Percentiles rank a stretch among this genome's conserved stretches.
These are phyloP conservation scores for Aspergillus sp. DNA, from an alignment of 2,329 filamentous ascomycete genomes.

Conservation along the genomic window DNA sequence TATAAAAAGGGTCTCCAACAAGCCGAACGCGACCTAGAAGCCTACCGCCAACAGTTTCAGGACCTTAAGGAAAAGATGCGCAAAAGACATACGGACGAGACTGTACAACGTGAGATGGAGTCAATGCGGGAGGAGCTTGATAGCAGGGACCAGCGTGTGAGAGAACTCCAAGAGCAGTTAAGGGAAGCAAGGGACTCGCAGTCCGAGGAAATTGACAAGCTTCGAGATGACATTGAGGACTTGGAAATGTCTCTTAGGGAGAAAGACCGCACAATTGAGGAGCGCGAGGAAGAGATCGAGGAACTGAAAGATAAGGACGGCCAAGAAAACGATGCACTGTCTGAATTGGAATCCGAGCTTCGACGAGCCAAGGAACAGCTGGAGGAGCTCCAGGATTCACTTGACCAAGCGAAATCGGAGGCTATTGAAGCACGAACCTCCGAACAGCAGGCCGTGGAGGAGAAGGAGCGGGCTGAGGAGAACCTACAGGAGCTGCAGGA, in stretches of 20 bases:
- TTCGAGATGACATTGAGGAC: constrained; percentile 73
- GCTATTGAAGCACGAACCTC: constrained; percentile 45
- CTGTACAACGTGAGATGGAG: constrained; percentile 62
- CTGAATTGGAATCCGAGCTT: constrained; percentile 52
- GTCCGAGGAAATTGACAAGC: constrained; percentile 60
- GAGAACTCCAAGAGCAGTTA: constrained; percentile 52
- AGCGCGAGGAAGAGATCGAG: constrained; percentile 74
- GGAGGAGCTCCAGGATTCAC: constrained; percentile 44
- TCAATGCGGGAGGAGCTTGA: constrained; percentile 51
- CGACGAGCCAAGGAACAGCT: constrained; percentile 46
- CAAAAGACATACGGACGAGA: constrained; percentile 71
- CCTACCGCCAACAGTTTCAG: constrained; percentile 75
- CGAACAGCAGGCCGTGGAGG: constrained; percentile 52
- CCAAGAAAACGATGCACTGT: constrained; percentile 43
- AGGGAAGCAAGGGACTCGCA: constrained; percentile 57
- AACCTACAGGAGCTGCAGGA: constrained; percentile 66
- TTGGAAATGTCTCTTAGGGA: constrained; percentile 73
- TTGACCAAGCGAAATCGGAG: constrained; percentile 39
- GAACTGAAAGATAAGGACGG: constrained; percentile 55
- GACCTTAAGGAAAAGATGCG: constrained; percentile 82
- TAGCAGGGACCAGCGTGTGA: constrained; percentile 46
- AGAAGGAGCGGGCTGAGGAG: constrained; percentile 52
- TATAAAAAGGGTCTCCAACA: constrained; percentile 81
- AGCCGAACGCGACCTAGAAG: constrained; percentile 83
- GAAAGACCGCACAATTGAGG: constrained; percentile 70